Conservation (phyloP, 2,329 filamentous ascomycete genomes). For the Chalara sp. region DNA sequence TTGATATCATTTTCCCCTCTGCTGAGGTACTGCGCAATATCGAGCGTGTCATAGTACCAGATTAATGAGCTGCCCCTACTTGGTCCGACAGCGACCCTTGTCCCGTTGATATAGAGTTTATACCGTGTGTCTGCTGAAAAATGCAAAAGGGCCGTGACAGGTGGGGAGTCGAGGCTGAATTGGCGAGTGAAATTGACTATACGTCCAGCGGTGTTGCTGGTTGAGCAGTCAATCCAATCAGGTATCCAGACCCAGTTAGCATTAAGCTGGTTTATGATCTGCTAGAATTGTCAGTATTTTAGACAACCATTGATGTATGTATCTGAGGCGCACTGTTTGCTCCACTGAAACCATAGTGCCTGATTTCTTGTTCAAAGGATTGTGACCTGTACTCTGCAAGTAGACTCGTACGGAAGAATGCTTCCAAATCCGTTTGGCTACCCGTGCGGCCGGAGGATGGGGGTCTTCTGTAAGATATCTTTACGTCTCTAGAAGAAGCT, state of each 20-base stretch:
- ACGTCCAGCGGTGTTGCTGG: constrained; percentile 26
- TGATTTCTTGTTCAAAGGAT: no score
- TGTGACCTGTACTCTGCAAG: no score
- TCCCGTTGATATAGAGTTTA: constrained; percentile 34
- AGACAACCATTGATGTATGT: no score
- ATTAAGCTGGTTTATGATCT: constrained; percentile 23
- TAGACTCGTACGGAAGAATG: no score
- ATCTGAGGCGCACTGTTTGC: no score
- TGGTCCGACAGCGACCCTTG: constrained; percentile 31
- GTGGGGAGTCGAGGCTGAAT: constrained; percentile 15
- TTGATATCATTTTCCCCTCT: constrained; percentile 23
- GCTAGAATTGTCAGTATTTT: neutral
- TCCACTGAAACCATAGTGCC: no score
- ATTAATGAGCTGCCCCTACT: constrained; percentile 28
- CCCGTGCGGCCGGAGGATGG: no score
- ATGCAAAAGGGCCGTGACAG: constrained; percentile 19
- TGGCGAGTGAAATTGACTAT: constrained; percentile 27
- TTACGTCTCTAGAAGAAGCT: no score
- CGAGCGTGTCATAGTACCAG: constrained; percentile 29
- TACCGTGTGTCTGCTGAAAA: constrained; percentile 36
- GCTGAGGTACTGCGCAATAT: constrained; percentile 22
- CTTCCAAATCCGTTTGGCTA: no score
- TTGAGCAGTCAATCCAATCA: constrained; percentile 28
- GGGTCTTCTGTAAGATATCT: no score
- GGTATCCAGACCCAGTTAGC: constrained; percentile 34